Evolutionary conservation across 345 rosid species (phyloP), one percentile per base, ranked within the genome.

Genomic region (Syzygium oleosum): DNA sequence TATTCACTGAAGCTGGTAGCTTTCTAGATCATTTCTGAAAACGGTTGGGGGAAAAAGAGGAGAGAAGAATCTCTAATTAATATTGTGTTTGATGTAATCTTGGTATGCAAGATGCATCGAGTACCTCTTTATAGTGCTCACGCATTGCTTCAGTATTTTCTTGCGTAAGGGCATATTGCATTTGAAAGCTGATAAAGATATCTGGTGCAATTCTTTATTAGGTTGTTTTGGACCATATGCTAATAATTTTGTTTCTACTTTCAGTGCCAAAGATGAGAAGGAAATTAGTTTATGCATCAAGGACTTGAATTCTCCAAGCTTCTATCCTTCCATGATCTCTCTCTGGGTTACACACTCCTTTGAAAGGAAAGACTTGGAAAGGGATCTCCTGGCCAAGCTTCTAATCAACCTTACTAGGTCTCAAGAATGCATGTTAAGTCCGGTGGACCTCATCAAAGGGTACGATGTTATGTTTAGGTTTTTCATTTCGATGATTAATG

Each of bases 341-440:
- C 93, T 94, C 12, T 98, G 99, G 99, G 96, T 98, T 6, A 92
- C 91, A 6, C 99, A 98, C 94, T 98, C 98, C 19, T 98, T 98
- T 85, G 99, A 98, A 94, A 94, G 98, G 92, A 96, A 97, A 91
- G 98, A 95, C 90, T 87, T 89, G 90, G 99, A 98, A 88, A 92
- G 98, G 85, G 97, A 96, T 90, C 92, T 97, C 51, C 92, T 98
- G 91, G 93, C 98, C 19, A 88, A 93, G 93, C 99, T 98, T 77
- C 98, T 97, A 52, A 92, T 95, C 83, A 94, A 85, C 89, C 97
- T 97, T 19, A 77, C 94, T 53, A 95, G 89, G 89, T 88, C 97
- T 88, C 89, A 84, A 59, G 97, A 93, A 84, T 86, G 91, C 85
- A 84, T 88, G 7, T 89, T 98, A 88, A 93, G 91, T 87, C 85